Conservation (phyloP, 352 stramenopile genomes). For the Phytophthora capsici region DNA sequence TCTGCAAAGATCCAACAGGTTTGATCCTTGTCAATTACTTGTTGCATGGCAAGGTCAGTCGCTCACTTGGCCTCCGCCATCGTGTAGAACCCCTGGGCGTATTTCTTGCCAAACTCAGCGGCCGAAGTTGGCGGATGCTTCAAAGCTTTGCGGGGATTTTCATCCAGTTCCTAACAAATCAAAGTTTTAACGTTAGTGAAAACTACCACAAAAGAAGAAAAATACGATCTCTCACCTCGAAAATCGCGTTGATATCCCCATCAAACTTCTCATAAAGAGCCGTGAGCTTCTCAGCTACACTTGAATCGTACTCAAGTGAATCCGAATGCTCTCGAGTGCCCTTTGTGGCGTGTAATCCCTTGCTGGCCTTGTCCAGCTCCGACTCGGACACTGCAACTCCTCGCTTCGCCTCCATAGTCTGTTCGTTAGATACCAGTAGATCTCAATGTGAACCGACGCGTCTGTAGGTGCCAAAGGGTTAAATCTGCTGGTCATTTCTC, state of each 20-base stretch:
- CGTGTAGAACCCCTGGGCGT: constrained; percentile 86
- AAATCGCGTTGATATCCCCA: constrained; percentile 72
- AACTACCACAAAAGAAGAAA: not conserved
- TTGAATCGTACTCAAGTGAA: constrained; percentile 72
- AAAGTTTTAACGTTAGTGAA: not conserved
- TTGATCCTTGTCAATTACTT: too few relatives aligned
- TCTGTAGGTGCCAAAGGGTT: not conserved
- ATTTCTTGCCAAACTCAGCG: constrained; percentile 79
- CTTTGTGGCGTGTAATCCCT: constrained; percentile 70
- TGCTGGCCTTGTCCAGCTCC: constrained; percentile 68
- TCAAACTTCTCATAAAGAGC: constrained; percentile 68
- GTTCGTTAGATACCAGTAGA: constrained; percentile 5
- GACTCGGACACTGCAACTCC: constrained; percentile 50
- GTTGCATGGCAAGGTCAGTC: not conserved
- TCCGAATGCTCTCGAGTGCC: constrained; percentile 64
- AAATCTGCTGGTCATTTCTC: not conserved
- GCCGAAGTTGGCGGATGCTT: constrained; percentile 71
- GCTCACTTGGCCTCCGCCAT: constrained; percentile 81
- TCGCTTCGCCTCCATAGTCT: constrained; percentile 70
- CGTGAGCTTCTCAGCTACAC: constrained; percentile 58
- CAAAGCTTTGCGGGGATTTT: constrained; percentile 79
- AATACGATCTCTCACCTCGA: constrained; percentile 42
- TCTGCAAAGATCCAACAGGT: not conserved
- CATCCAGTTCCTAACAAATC: constrained; percentile 61
- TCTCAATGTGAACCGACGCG: constrained; percentile 26